Conservation (phyloP, 2,329 filamentous ascomycete species). For the Zasmidium citrigriseum region DNA sequence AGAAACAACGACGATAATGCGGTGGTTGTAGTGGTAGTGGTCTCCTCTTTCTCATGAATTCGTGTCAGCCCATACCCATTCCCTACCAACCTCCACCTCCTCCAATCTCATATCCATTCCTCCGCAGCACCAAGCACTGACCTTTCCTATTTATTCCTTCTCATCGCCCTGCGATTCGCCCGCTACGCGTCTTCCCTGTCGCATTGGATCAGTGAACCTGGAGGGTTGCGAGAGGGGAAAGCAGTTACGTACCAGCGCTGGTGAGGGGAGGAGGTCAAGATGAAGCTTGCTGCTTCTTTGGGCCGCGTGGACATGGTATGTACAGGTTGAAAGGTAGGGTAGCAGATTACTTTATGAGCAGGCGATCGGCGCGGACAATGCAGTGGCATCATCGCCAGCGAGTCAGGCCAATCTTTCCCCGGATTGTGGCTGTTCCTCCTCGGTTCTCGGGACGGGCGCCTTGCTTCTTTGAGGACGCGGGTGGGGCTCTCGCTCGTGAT, state of each 20-base stretch:
- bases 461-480: background rate
- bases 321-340: background rate
- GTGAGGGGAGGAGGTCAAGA: slow-evolving; percentile 9
- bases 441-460: background rate
- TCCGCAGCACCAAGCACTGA: background rate
- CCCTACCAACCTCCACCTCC: background rate
- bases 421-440: background rate
- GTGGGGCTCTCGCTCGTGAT: background rate
- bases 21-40: too few relatives aligned
- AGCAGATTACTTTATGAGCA: background rate
- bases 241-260: background rate
- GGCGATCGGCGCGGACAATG: slow-evolving; percentile 3
- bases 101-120: background rate
- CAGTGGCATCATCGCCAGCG: background rate
- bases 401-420: background rate
- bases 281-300: background rate
- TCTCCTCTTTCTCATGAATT: too few relatives aligned
- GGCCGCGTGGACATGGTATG: slow-evolving; percentile 9
- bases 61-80: background rate
- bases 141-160: slow-evolving; percentile 1
- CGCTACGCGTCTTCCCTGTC: slow-evolving; percentile 5
- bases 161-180: slow-evolving; percentile 1
- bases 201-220: background rate
- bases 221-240: background rate
- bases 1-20: too few relatives aligned